Base-by-base conservation (phyloP, 768 basidiomycete species). In the Lyophyllum semitale region DNA sequence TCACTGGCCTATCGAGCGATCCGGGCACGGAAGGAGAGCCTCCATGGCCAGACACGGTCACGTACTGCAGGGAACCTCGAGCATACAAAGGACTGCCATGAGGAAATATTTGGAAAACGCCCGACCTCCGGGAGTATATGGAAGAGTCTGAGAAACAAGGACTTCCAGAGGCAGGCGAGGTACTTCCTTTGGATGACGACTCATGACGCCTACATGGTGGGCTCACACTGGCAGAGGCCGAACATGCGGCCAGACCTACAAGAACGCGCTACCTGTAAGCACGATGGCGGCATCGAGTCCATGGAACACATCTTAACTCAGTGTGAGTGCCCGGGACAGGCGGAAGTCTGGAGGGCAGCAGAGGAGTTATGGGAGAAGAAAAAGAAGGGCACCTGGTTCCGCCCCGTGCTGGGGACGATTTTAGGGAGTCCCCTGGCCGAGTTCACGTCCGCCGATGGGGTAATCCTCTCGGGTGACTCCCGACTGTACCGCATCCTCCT, bases 171-270 rank as follows among this genome's bases (percentile, higher is more conserved):
- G 9, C 12, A 54, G 8, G 23, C 20, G 1, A 20, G n/a, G 5
- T 48, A 40, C 29, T 48, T 54, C 45, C 45, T 54, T 4, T 54
- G 53, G 53, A 54, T 54, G 53, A 22, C 26, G 0, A 20, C 13
- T 0, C 53, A 54, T 29, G 45, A 54, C 25, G 45, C 44, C 8
- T 54, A 48, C 29, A 47, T 38, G 35, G 17, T 47, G 7, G 53
- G 53, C 6, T 13, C 1, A 1, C 23, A 54, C 25, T 48, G 45
- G 53, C 37, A 18, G 8, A 2, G 45, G 3, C n/a, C 32, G 2
- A 29, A 27, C 9, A 25, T 20, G 18, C 25, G n/a, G 3, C 9
- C 32, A 1, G 53, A 47, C 9, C 4, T 30, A 22, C 22, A 54
- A 25, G 37, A 40, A 9, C 2, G 53, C 1, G 26, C 45, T 1